phyloP scores from a whole-genome alignment of 139 green algal species.

The Coccomyxa sp. region DNA sequence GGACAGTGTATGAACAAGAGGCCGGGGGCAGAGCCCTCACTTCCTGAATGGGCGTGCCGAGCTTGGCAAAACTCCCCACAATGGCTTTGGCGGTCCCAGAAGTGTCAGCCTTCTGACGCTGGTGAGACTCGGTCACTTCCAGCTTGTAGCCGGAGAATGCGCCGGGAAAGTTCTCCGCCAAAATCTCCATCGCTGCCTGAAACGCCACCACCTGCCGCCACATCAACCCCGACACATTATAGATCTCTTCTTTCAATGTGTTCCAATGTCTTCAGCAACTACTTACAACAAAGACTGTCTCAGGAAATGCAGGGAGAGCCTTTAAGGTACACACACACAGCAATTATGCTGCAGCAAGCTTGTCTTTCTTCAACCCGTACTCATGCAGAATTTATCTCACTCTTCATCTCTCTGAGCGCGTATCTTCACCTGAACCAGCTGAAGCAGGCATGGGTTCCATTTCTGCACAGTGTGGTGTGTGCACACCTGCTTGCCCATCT shows the following conservation, averaged over 20 bases:
- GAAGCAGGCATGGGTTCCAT: neutral
- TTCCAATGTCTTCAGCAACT: too few species aligned
- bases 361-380: too few species aligned
- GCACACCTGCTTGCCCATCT: conserved; percentile 6
- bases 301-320: neutral
- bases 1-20: too few species aligned
- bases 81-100: conserved; percentile 88
- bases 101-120: conserved; percentile 95
- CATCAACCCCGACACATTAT: neutral
- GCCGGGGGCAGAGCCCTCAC: too few species aligned
- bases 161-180: conserved; percentile 89
- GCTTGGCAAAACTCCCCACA: conserved; percentile 78
- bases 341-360: neutral
- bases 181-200: conserved; percentile 90
- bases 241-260: neutral
- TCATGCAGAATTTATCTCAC: too few species aligned
- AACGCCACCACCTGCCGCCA: conserved; percentile 71
- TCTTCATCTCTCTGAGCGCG: too few species aligned
- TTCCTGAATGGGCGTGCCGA: conserved; percentile 78
- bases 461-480: neutral
- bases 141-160: conserved; percentile 92
- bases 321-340: neutral
- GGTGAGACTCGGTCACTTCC: conserved; percentile 90
- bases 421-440: neutral
- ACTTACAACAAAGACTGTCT: neutral